Percentiles rank a stretch among this genome's conserved stretches.
phyloP scores from a whole-genome alignment of 345 rosid species.

The Gossypium herbaceum region DNA sequence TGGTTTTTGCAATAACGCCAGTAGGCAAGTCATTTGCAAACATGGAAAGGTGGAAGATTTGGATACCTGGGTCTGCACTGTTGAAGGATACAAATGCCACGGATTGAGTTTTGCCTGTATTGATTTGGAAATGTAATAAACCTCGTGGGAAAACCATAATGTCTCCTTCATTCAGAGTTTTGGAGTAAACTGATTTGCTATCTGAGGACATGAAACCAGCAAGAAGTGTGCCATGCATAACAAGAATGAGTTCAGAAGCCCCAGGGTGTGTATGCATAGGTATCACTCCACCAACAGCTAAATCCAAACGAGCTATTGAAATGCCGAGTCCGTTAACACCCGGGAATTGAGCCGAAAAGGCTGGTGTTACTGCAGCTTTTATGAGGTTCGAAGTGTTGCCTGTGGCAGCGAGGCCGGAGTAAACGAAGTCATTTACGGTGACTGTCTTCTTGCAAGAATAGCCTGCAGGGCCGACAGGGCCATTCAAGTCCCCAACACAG shows the following conservation, averaged over 20 bases:
- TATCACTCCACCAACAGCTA: conserved; percentile 61
- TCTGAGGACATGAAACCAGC: conserved; percentile 79
- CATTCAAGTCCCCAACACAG: conserved; percentile 58
- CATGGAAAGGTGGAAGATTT: conserved; percentile 59
- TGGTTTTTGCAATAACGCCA: conserved; percentile 40
- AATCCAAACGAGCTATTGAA: conserved; percentile 70
- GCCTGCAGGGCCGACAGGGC: conserved; percentile 62
- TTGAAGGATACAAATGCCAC: conserved; percentile 60
- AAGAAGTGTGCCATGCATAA: conserved; percentile 48
- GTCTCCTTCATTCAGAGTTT: conserved; percentile 52
- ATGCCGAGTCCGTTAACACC: conserved; percentile 73
- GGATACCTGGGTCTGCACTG: conserved; percentile 68
- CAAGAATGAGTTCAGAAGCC: conserved; percentile 52
- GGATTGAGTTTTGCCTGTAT: conserved; percentile 39
- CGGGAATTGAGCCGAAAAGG: conserved; percentile 49
- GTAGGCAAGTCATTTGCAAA: conserved; percentile 62
- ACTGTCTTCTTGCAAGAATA: conserved; percentile 61
- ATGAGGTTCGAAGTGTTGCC: conserved; percentile 66
- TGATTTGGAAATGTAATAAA: conserved; percentile 70
- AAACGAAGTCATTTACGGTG: conserved; percentile 57
- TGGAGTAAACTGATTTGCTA: conserved; percentile 46
- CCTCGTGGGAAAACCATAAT: conserved; percentile 77
- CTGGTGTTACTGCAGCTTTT: conserved; percentile 77
- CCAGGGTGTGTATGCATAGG: conserved; percentile 88
- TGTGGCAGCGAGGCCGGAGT: conserved; percentile 43